Conservation (phyloP, 257 asterid genomes). For the Linaria vulgaris region DNA sequence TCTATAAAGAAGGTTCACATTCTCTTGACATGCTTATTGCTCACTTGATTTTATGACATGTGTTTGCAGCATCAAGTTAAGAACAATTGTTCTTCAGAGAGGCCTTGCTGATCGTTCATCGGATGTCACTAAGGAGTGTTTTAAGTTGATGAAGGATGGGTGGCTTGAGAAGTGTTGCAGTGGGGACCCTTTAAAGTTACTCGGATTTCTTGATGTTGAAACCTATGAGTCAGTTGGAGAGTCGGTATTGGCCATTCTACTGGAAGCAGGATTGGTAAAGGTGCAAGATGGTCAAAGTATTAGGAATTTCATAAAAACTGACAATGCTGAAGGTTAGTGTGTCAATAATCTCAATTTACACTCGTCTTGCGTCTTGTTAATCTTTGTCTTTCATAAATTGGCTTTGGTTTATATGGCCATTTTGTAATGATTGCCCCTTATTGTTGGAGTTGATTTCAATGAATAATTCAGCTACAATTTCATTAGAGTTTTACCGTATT, state of each 20-base stretch:
- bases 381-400: neutral
- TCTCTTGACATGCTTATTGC: constrained; percentile 11
- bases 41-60: constrained; percentile 23
- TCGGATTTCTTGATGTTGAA: constrained; percentile 91
- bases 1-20: constrained; percentile 1
- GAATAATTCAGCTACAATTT: constrained; percentile 12
- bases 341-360: constrained; percentile 18
- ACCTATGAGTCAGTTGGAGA: constrained; percentile 91
- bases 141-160: constrained; percentile 80
- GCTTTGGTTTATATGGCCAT: constrained; percentile 11
- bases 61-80: constrained; percentile 74
- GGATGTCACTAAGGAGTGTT: constrained; percentile 76
- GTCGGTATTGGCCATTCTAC: constrained; percentile 60
- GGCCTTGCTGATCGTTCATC: constrained; percentile 89
- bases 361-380: neutral
- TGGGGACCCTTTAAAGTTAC: constrained; percentile 67
- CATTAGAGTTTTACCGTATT: neutral
- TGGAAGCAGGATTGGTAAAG: constrained; percentile 65
- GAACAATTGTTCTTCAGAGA: constrained; percentile 84
- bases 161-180: constrained; percentile 89
- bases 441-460: constrained; percentile 8
- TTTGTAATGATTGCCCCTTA: constrained; percentile 7
- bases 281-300: constrained; percentile 66
- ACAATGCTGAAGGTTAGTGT: constrained; percentile 60
- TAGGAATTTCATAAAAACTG: constrained; percentile 40